Conservation (phyloP, 2,329 filamentous ascomycete genomes). For the Trichoderma brevicompactum region DNA sequence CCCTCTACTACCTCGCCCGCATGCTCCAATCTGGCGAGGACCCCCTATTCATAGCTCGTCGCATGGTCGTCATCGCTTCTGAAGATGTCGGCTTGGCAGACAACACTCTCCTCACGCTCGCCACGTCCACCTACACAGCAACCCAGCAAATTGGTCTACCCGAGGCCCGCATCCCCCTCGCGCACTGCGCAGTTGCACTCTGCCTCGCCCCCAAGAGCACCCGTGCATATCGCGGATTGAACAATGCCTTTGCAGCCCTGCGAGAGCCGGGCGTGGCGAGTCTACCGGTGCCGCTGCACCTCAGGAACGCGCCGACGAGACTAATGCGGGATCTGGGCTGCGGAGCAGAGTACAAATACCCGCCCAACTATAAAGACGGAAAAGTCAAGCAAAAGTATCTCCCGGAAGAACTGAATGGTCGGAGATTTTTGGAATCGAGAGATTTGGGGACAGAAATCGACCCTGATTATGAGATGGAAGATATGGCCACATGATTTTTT, state of each 20-base stretch:
- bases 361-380: slow-evolving; percentile 84
- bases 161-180: slow-evolving; percentile 89
- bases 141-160: slow-evolving; percentile 94
- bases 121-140: slow-evolving; percentile 83
- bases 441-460: slow-evolving; percentile 83
- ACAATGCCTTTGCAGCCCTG: slow-evolving; percentile 78
- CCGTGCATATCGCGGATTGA: slow-evolving; percentile 79
- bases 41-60: slow-evolving; percentile 85
- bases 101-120: slow-evolving; percentile 78
- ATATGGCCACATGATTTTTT: slow-evolving; percentile 26
- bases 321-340: slow-evolving; percentile 94
- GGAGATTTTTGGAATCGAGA: slow-evolving; percentile 75
- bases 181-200: slow-evolving; percentile 83
- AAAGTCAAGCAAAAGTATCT: slow-evolving; percentile 86
- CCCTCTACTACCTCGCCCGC: slow-evolving; percentile 90
- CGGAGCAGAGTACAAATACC: slow-evolving; percentile 93
- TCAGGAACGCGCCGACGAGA: slow-evolving; percentile 89
- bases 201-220: slow-evolving; percentile 84
- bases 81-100: slow-evolving; percentile 94
- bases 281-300: slow-evolving; percentile 81
- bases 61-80: slow-evolving; percentile 92
- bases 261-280: slow-evolving; percentile 81
- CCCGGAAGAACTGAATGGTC: slow-evolving; percentile 73
- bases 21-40: slow-evolving; percentile 98
- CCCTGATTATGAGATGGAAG: slow-evolving; percentile 60